Percentiles rank a stretch among this genome's conserved stretches.
Conservation (phyloP, 331 rosid genomes). For the Erythrophleum ivorense region DNA sequence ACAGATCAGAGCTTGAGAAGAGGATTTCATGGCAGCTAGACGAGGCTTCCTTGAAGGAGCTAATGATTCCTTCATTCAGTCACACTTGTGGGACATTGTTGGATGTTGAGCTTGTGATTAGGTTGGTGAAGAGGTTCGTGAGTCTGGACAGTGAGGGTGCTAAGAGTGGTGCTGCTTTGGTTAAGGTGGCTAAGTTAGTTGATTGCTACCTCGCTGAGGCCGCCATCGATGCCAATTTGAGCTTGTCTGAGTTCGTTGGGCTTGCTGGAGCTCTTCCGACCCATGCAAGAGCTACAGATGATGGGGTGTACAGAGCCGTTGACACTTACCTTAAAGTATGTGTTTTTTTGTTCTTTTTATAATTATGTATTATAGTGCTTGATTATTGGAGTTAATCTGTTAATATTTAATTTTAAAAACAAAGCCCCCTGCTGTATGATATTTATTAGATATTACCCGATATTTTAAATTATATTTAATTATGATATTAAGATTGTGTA, state of each 20-base stretch:
- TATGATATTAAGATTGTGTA: too few species aligned
- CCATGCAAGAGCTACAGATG: conserved; percentile 78
- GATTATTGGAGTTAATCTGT: not conserved
- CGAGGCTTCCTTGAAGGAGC: conserved; percentile 78
- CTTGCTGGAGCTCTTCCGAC: conserved; percentile 74
- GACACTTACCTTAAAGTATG: conserved; percentile 90
- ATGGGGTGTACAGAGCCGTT: conserved; percentile 88
- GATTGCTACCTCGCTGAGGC: conserved; percentile 85
- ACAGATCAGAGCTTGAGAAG: conserved; percentile 75
- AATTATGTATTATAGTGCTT: not conserved
- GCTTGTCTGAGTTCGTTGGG: conserved; percentile 62
- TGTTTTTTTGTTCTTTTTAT: not conserved
- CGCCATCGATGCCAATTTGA: conserved; percentile 72
- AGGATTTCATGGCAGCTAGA: conserved; percentile 80
- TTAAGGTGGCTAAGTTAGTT: conserved; percentile 81
- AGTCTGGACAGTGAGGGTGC: conserved; percentile 53
- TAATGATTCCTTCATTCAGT: conserved; percentile 84
- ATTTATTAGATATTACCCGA: too few species aligned
- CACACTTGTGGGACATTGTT: conserved; percentile 84
- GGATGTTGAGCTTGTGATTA: conserved; percentile 69
- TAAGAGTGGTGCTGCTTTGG: conserved; percentile 60
- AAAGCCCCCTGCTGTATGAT: not conserved
- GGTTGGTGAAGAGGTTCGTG: conserved; percentile 53
- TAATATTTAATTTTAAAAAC: not conserved
- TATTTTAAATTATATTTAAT: too few species aligned